phyloP scores from a whole-genome alignment of 2,329 filamentous ascomycete species.

The Davidsoniella eucalypti region DNA sequence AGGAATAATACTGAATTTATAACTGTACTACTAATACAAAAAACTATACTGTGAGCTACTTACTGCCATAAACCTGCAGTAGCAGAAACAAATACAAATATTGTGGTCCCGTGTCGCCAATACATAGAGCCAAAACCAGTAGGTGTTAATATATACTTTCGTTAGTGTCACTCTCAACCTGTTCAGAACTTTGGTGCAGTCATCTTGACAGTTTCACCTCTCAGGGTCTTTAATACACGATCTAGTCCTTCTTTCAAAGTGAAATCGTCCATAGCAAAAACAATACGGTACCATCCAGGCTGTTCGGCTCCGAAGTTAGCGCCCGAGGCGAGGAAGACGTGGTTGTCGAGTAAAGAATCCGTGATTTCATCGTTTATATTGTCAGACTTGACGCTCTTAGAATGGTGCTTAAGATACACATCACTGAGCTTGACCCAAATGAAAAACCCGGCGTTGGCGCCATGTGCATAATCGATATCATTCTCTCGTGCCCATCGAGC shows the following conservation, averaged over 20 bases:
- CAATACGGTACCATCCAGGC: slow-evolving; percentile 24
- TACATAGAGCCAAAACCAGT: neutral
- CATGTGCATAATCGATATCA: slow-evolving; percentile 28
- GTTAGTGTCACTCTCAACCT: neutral
- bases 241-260: slow-evolving; percentile 18
- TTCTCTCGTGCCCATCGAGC: slow-evolving; percentile 22
- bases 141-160: neutral
- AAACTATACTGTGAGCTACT: too few species aligned
- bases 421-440: slow-evolving; percentile 33
- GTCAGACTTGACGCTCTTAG: slow-evolving; percentile 2
- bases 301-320: slow-evolving; percentile 23
- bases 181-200: neutral
- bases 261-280: slow-evolving; percentile 21
- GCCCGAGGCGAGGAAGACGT: slow-evolving; percentile 23
- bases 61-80: neutral
- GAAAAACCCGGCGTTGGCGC: slow-evolving; percentile 37
- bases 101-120: neutral
- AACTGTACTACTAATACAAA: too few species aligned
- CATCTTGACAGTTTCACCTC: neutral
- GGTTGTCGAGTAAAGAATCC: slow-evolving; percentile 18
- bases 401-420: slow-evolving; percentile 16
- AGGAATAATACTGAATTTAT: too few species aligned
- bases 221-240: slow-evolving; percentile 4
- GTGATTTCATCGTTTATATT: slow-evolving; percentile 18
- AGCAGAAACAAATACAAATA: neutral